Evolutionary conservation across 306 rosid species (phyloP), one percentile per base, ranked within the genome.

Genomic region (Pyrus pyrifolia): DNA sequence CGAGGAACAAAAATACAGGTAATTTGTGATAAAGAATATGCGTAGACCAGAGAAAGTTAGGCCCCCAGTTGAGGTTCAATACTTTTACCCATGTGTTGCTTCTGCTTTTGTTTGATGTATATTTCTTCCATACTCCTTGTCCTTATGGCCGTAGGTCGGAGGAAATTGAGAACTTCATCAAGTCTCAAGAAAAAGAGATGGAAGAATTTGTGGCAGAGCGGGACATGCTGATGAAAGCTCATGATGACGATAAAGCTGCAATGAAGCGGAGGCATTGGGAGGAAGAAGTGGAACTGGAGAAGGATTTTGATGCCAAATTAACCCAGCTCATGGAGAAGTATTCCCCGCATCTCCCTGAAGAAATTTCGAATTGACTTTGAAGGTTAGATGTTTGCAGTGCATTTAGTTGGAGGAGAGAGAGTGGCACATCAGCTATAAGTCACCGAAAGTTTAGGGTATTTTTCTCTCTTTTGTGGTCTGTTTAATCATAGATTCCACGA

Each of bases 181-280:
- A 86, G 83, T 23, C 72, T 30, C 96, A 91, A 78, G 91, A 89
- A 0, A 79, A 83, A 72, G 93, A 89, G 70, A 86, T 89, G 86
- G 91, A 86, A 46, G 80, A 73, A 2, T 92, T 88, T 81, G 92
- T 73, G 52, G 73, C 44, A 44, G 85, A 81, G 66, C 85, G 93
- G 83, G 92, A 91, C 45, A 59, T 65, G 13, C 80, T 93, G 13
- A 68, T 14, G 1, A 65, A 82, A 78, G 84, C 57, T 53, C 93
- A 84, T 27, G 86, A 76, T 13, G 93, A 85, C 13, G 67, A 85
- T 35, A 77, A 78, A 65, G 82, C 59, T 44, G 91, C 80, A 14
- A 87, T 87, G 91, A 87, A 25, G 78, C 44, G 5, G 46, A 81
- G 86, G 81, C 95, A 87, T 22, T 89, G 87, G 93, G 91, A 89